Evolutionary conservation across 768 basidiomycete species (phyloP), one percentile per base, ranked within the genome.

Genomic region (Neoboletus subvelutipes): DNA sequence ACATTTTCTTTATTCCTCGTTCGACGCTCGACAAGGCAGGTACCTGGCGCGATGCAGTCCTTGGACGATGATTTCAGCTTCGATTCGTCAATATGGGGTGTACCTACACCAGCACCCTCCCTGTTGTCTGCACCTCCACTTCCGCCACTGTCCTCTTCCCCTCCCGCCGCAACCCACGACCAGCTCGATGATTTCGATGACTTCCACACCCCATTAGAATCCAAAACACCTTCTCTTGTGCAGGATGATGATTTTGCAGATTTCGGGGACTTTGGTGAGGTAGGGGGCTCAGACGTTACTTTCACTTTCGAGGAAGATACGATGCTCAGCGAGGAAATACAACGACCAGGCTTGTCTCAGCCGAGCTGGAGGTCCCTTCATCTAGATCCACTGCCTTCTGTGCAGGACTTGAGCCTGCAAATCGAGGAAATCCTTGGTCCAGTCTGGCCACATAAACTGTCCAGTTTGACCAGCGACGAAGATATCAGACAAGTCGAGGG

Each of bases 261-360:
- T 62, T 93, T 93, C 72, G 91, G 87, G 18, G 93, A 94, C 66
- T 93, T 93, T 71, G 90, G 85, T 63, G 90, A 90, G 60, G 84
- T 71, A 26, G 80, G 69, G 67, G 77, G 59, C 68, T 62, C 70
- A 37, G 67, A 72, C 45, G 65, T 67, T 54, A 67, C 67, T 20
- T 81, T 84, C 60, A 76, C 64, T 59, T 71, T 74, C 56, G 62
- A 65, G 49, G 71, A 73, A 45, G 72, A 74, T 22, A 39, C 61
- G 43, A 54, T 54, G 1, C 61, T 63, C 50, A 29, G 49, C 50
- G 59, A 47, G n/a, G 63, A 58, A 41, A 54, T 37, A 24, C 61
- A 39, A 52, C 33, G 36, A 65, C 72, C 79, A 43, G 80, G 75
- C 5, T 74, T 80, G 29, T 80, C 77, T 43, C 73, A 72, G 45